Evolutionary conservation across 2,329 filamentous ascomycete species (phyloP), one percentile per base, ranked within the genome.

Genomic region (Nigrospora sphaerica): DNA sequence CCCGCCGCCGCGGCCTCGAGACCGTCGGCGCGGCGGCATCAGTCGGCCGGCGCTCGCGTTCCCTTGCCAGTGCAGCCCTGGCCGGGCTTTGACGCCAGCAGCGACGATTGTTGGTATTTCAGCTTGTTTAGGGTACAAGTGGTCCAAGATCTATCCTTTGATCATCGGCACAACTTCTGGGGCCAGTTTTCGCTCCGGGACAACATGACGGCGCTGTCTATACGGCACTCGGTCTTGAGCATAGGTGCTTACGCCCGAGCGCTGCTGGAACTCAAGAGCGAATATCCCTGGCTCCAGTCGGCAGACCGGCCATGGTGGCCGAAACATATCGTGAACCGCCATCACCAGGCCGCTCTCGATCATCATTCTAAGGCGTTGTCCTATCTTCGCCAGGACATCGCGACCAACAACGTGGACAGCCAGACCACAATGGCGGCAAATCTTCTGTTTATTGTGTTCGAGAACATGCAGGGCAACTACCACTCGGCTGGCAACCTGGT

Each of bases 401-500:
- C 45, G n/a, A 39, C 39, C 13, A 54, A 53, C 39, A 50, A 52
- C 12, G 45, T 54, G 39, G 56, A 57, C 39, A 48, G 50, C 14
- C 53, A 54, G 14, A 41, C 51, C 6, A 55, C 57, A 6, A 55
- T 60, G 56, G 50, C 52, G 12, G 57, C 55, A 3, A 60, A 57
- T 5, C 47, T 60, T 2, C 49, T 60, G 32, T 59, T 60, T 41
- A 59, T 60, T 13, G 54, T 58, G 4, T 59, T 60, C 28, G 56
- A 59, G 49, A 58, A 59, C 38, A 59, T 59, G 57, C 57, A 57
- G 36, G 58, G 58, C 28, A 60, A 60, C 46, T 59, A 58, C 40
- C 58, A 59, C 37, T 54, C 50, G 14, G 55, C 58, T 4, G 57
- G 57, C 14, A 53, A 49, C 34, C 49, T 60, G 11, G 52, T 60